These are phyloP conservation scores for Exserohilum turcica DNA, from an alignment of 2,329 filamentous ascomycete species.

Conservation along the genomic window DNA sequence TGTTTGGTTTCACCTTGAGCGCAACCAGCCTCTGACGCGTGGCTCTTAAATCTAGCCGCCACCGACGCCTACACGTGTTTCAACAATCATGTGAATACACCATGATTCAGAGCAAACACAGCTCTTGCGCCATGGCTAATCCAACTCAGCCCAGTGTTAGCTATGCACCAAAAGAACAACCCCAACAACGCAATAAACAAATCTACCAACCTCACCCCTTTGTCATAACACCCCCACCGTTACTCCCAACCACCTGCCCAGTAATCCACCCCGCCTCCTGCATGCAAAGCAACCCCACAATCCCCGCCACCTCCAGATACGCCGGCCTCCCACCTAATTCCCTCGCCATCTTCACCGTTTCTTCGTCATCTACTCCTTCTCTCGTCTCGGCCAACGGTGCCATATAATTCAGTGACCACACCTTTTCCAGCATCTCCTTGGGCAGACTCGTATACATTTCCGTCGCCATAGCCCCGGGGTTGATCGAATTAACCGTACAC, in stretches of 20 bases:
- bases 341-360: conserved; percentile 49
- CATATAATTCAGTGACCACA: conserved; percentile 62
- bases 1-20: too few species aligned
- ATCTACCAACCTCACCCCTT: conserved; percentile 2
- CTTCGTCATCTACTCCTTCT: conserved; percentile 49
- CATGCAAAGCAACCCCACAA: conserved; percentile 74
- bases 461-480: conserved; percentile 63
- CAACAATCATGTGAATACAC: too few species aligned
- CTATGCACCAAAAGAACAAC: too few species aligned
- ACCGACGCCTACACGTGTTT: too few species aligned
- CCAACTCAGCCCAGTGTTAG: too few species aligned
- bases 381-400: conserved; percentile 65
- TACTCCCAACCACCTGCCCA: conserved; percentile 74
- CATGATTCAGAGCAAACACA: too few species aligned
- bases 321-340: conserved; percentile 59
- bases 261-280: conserved; percentile 73
- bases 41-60: too few species aligned
- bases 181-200: too few species aligned
- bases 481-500: conserved; percentile 65
- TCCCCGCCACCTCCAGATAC: conserved; percentile 71
- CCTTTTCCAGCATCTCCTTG: conserved; percentile 62
- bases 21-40: too few species aligned
- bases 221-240: conserved; percentile 71
- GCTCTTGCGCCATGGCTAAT: too few species aligned
- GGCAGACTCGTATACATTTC: conserved; percentile 63